Evolutionary conservation across 352 stramenopile genomes (phyloP), one percentile per base, ranked within the genome.

Genomic region (Aphanomyces euteiches): DNA sequence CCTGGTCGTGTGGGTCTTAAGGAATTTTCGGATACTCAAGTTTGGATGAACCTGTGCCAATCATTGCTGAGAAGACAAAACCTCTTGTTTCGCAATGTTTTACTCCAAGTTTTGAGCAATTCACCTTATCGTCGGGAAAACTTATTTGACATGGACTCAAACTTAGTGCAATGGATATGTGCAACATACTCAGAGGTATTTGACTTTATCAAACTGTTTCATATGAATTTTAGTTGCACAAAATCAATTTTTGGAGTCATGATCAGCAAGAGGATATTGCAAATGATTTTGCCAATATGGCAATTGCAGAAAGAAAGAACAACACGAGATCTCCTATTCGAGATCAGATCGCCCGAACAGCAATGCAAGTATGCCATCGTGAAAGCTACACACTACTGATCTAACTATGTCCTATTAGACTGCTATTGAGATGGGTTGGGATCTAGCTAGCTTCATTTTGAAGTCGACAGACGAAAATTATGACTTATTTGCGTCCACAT

Each of bases 341-440:
- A 41, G 54, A 43, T 41, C 15, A 61, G 43, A 13, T 61, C 12
- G 28, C 54, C 6, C 54, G 37, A 28, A 10, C 19, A n/a, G 54
- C 54, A 13, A 61, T 61, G 19, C 17, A 61, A 37, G 54, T 41
- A 13, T 41, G 54, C n/a, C 43, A 3, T 61, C 28, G 28, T 28
- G 28, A 28, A 28, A 28, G 28, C 28, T 28, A 28, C 28, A 28
- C 28, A 28, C 28, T 1, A 50, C 43, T n/a, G 43, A 50, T 50
- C 17, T 50, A n/a, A 50, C 43, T 50, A n/a, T 50, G 17, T 50
- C 17, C 43, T 3, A 28, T 39, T 70, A 70, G 64, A 64, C 64
- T 5, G 64, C 50, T 5, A 37, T 63, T 5, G 48, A 17, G 3
- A 1, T 70, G 4, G 64, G 45, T 15, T 70, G 38, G 37, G 47